Evolutionary conservation across 768 basidiomycete species (phyloP).

Genomic region (Tremella yokohamensis): DNA sequence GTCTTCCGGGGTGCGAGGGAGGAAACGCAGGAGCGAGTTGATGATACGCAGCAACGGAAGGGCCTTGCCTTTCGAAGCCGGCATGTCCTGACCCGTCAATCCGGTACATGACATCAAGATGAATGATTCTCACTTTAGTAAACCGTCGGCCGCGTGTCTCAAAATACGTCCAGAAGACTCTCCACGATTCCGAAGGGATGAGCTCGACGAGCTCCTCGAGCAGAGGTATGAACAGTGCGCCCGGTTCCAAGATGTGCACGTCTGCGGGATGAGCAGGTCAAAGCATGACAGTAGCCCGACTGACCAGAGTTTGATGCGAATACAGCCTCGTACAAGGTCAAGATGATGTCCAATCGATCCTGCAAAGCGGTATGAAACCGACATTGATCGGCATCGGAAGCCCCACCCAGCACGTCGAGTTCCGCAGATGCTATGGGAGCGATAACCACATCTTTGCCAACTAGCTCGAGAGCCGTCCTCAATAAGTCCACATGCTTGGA

Average conservation of each 20-base stretch:
- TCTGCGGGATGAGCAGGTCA: constrained; percentile 12
- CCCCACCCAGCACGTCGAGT: background rate
- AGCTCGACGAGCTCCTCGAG: constrained; percentile 45
- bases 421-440: constrained; percentile 22
- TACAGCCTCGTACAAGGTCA: constrained; percentile 39
- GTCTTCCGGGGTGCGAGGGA: constrained; percentile 42
- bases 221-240: constrained; percentile 43
- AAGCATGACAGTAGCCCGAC: constrained; percentile 2
- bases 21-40: constrained; percentile 43
- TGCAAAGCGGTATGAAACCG: constrained; percentile 25
- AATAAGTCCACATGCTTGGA: constrained; percentile 20
- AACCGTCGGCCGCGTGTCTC: constrained; percentile 43
- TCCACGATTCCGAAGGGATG: constrained; percentile 40
- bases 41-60: constrained; percentile 37
- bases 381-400: background rate
- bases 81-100: constrained; percentile 38
- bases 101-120: background rate
- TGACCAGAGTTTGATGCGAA: constrained; percentile 24
- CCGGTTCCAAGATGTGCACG: constrained; percentile 31
- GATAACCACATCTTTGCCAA: constrained; percentile 36
- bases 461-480: constrained; percentile 32
- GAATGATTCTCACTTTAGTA: constrained; percentile 30
- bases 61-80: constrained; percentile 45
- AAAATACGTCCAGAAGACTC: constrained; percentile 38
- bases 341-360: constrained; percentile 37